These are phyloP conservation scores for Nitzschia inconspicua DNA, from an alignment of 108 stramenopile genomes.

Conservation along the genomic window DNA sequence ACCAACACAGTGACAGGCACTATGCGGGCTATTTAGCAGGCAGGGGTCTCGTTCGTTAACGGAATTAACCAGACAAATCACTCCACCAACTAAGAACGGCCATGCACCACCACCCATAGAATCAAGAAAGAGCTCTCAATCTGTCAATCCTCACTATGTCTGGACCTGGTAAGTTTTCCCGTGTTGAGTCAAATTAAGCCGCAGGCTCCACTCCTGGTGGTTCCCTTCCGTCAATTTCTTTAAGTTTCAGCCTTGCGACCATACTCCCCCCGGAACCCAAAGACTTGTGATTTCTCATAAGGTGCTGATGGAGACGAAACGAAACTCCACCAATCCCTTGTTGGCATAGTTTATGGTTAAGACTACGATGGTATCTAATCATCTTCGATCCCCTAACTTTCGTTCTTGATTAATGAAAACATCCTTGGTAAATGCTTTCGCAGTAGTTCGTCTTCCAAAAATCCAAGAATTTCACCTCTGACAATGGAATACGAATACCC, in stretches of 20 bases:
- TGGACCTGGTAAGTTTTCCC: conserved; percentile 40
- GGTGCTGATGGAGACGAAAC: too few relatives aligned
- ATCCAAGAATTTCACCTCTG: too few relatives aligned
- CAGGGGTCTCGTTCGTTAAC: too few relatives aligned
- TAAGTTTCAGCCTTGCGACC: too few relatives aligned
- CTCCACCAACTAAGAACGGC: conserved; percentile 79
- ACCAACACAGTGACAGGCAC: too few relatives aligned
- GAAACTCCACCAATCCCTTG: too few relatives aligned
- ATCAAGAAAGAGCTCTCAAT: conserved; percentile 87
- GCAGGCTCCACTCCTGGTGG: conserved; percentile 77
- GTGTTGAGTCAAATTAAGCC: conserved; percentile 86
- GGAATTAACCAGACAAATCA: too few relatives aligned
- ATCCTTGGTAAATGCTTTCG: conserved; percentile 99
- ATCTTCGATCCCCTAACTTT: conserved; percentile 99
- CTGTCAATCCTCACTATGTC: conserved; percentile 86
- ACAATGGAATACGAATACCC: too few relatives aligned
- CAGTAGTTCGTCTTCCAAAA: conserved; percentile 99
- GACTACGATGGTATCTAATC: conserved; percentile 99
- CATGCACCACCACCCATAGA: conserved; percentile 83
- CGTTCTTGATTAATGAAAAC: conserved; percentile 99
- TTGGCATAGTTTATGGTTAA: conserved; percentile 99
- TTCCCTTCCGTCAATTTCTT: conserved; percentile 85
- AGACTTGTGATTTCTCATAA: too few relatives aligned
- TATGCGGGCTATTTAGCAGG: too few relatives aligned
- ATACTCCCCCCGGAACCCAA: too few relatives aligned